A percentile compares a stretch with the other conserved stretches of the same genome.
Evolutionary conservation across 1,284 basidiomycete genomes (phyloP).

Genomic region (Mycena sp.): DNA sequence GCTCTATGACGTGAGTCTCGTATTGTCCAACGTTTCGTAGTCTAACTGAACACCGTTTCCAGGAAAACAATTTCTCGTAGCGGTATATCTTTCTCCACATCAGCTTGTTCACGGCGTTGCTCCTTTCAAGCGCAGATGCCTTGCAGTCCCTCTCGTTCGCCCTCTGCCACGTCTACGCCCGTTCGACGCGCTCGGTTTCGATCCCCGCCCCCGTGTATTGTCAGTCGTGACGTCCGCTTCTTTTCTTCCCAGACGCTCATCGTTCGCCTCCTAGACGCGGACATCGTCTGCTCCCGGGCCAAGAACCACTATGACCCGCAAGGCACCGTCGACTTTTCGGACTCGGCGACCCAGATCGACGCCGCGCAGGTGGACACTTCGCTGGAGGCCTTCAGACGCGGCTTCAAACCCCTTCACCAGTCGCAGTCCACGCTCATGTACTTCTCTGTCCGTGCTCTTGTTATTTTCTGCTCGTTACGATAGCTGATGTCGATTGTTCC

Average conservation of each 20-base stretch:
- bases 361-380: slow-evolving; percentile 49
- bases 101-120: too few species aligned
- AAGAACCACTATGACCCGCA: slow-evolving; percentile 83
- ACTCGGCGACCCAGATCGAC: slow-evolving; percentile 57
- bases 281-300: slow-evolving; percentile 83
- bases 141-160: slow-evolving; percentile 79
- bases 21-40: too few species aligned
- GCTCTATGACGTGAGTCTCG: too few species aligned
- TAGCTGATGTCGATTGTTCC: background rate
- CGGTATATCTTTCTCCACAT: too few species aligned
- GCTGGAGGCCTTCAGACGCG: slow-evolving; percentile 61
- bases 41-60: too few species aligned
- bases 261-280: slow-evolving; percentile 63
- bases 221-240: slow-evolving; percentile 47
- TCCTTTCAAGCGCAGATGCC: slow-evolving; percentile 56
- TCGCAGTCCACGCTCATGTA: slow-evolving; percentile 69
- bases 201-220: slow-evolving; percentile 88
- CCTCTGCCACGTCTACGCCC: slow-evolving; percentile 83
- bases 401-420: slow-evolving; percentile 65
- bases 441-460: slow-evolving; percentile 53
- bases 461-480: background rate
- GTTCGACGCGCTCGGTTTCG: slow-evolving; percentile 84
- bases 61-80: too few species aligned
- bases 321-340: slow-evolving; percentile 60
- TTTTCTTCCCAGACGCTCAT: slow-evolving; percentile 15